Evolutionary conservation across 352 stramenopile species (phyloP), one percentile per base, ranked within the genome.

Genomic region (Elongisporangium anandrum): DNA sequence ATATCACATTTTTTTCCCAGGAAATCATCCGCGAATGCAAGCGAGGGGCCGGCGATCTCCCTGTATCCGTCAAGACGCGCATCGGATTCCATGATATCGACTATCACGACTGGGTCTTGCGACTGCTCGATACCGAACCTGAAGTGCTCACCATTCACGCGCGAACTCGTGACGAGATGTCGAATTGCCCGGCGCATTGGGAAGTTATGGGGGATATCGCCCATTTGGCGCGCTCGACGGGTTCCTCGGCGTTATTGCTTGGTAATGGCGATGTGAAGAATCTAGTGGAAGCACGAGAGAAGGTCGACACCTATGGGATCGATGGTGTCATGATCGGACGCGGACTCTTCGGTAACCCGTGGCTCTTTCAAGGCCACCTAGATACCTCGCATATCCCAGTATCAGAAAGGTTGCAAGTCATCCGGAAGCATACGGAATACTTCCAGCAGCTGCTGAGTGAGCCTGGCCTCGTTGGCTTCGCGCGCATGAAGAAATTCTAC

Each of bases 401-500:
- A 4, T 64, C 72, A 20, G 78, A 85, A 20, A 85, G 79, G 26
- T 62, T 91, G 17, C 64, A 79, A 21, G 80, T 88, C 17, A 77
- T 94, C 21, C 65, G 73, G 12, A 70, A 67, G 9, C 84, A 94
- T 58, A 91, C 81, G 2, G 61, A 87, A 56, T 81, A 88, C 58
- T 94, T 87, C 57, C 74, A 90, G 54, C 64, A 80, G 22, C 59
- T 92, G 12, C 65, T 94, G 39, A 38, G 47, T 15, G 57, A 75
- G 20, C 80, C 75, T 10, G 59, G 59, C 10, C 65, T 84, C 8
- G 73, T 87, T n/a, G 66, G 76, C 1, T 92, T 94, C 24, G 57
- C 77, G 3, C 79, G 81, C 21, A 88, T 94, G 76, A 88, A 86
- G 50, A 94, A 94, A 56, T 90, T 92, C 49, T 94, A 88, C 45